Evolutionary conservation across 768 basidiomycete genomes (phyloP).

Genomic region (Suillus cothurnatus): DNA sequence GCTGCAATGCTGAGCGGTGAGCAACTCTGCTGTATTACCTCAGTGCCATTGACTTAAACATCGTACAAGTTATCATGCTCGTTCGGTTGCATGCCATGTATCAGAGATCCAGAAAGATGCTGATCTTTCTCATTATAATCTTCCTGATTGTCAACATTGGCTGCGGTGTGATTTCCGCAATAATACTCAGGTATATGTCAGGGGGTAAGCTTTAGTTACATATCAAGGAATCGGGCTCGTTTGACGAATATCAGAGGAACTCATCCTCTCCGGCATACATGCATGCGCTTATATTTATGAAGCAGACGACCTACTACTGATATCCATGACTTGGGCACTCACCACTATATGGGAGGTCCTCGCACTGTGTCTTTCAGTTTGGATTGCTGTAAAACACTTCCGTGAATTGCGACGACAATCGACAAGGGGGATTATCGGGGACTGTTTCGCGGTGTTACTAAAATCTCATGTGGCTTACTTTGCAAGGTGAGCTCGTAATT

Average conservation of each 20-base stretch:
- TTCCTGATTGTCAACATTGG: not conserved
- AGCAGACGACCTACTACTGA: not conserved
- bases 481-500: not conserved
- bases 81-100: not conserved
- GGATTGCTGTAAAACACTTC: not conserved
- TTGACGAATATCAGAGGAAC: not conserved
- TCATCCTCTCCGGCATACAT: conserved; percentile 1
- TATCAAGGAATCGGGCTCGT: not conserved
- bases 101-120: not conserved
- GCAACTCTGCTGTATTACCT: not conserved
- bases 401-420: not conserved
- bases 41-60: not conserved
- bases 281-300: not conserved
- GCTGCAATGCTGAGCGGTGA: not conserved
- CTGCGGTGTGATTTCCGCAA: not conserved
- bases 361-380: not conserved
- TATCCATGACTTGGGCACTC: not conserved
- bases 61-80: not conserved
- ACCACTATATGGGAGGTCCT: not conserved
- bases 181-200: not conserved
- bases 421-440: not conserved
- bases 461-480: not conserved
- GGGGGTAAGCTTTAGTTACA: not conserved
- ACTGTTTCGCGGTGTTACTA: not conserved
- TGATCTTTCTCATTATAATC: not conserved